Evolutionary conservation across 2,329 filamentous ascomycete genomes (phyloP).

Genomic region (Cytospora piceicola): DNA sequence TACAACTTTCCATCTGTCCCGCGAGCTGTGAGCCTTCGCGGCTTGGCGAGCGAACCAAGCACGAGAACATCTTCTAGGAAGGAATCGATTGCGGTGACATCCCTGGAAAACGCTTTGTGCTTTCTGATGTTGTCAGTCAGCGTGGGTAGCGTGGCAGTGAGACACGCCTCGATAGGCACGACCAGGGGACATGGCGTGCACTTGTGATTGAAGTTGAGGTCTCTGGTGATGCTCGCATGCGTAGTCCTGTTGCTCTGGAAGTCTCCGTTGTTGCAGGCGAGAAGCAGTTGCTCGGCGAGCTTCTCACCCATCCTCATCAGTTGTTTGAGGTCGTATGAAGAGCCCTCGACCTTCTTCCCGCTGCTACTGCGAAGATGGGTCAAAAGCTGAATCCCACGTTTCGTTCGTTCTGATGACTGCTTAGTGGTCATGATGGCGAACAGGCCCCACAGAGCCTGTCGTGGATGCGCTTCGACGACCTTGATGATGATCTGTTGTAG

Average conservation of each 20-base stretch:
- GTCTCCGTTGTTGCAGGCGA: slow-evolving; percentile 76
- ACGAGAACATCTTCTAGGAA: slow-evolving; percentile 91
- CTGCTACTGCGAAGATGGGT: slow-evolving; percentile 50
- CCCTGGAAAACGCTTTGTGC: slow-evolving; percentile 85
- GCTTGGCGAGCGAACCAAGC: slow-evolving; percentile 87
- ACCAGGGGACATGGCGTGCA: slow-evolving; percentile 82
- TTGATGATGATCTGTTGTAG: slow-evolving; percentile 81
- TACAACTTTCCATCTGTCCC: slow-evolving; percentile 90
- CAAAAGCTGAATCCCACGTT: slow-evolving; percentile 57
- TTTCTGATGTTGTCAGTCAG: slow-evolving; percentile 72
- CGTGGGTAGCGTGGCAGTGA: slow-evolving; percentile 80
- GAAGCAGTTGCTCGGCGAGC: slow-evolving; percentile 79
- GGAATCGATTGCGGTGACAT: slow-evolving; percentile 78
- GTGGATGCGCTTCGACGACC: slow-evolving; percentile 85
- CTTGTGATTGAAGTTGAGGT: slow-evolving; percentile 84
- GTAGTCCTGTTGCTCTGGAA: slow-evolving; percentile 71
- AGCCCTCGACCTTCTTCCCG: slow-evolving; percentile 54
- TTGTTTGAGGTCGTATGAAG: slow-evolving; percentile 64
- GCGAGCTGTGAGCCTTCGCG: slow-evolving; percentile 83
- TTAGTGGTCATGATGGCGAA: slow-evolving; percentile 84
- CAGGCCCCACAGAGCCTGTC: slow-evolving; percentile 89
- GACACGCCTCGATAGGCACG: slow-evolving; percentile 82
- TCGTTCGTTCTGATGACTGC: slow-evolving; percentile 67
- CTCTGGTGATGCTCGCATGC: slow-evolving; percentile 72
- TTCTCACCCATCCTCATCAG: slow-evolving; percentile 80